A percentile compares a stretch with the other conserved stretches of the same genome.
Conservation (phyloP, 768 basidiomycete genomes). For the Strobilomyces confusus region DNA sequence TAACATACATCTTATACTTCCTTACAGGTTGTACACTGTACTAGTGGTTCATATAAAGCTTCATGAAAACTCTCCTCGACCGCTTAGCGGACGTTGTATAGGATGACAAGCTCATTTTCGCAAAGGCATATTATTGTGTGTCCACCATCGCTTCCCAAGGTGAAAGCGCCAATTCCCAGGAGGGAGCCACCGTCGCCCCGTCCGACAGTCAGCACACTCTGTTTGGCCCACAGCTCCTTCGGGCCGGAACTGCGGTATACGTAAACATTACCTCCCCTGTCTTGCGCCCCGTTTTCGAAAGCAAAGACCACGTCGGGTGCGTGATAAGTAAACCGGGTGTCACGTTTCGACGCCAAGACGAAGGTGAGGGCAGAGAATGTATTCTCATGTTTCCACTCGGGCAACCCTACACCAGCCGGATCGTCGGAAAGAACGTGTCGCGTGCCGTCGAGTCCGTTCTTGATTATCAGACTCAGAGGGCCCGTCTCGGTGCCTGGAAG, state of each 20-base stretch:
- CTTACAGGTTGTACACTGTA: conserved; percentile 33
- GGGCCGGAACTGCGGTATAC: conserved; percentile 62
- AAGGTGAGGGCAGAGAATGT: conserved; percentile 91
- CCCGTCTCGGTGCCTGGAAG: conserved; percentile 48
- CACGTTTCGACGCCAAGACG: conserved; percentile 89
- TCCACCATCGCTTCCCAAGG: conserved; percentile 26
- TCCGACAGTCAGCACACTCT: conserved; percentile 74
- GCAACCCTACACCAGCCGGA: conserved; percentile 15
- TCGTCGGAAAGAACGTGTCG: conserved; percentile 46
- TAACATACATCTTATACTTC: conserved; percentile 37
- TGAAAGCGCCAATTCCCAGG: conserved; percentile 65
- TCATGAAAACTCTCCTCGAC: conserved; percentile 14
- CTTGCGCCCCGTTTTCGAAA: conserved; percentile 72
- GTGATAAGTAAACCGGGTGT: conserved; percentile 85
- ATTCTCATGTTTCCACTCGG: conserved; percentile 67
- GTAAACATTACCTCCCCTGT: conserved; percentile 79
- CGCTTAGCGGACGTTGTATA: conserved; percentile 37
- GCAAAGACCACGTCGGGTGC: conserved; percentile 58
- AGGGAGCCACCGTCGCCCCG: conserved; percentile 69
- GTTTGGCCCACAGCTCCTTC: conserved; percentile 65
- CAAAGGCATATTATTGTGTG: conserved; percentile 64
- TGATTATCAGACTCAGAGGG: conserved; percentile 52
- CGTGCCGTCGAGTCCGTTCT: conserved; percentile 71
- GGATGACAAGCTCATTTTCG: conserved; percentile 68
- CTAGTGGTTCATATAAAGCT: conserved; percentile 24